These are phyloP conservation scores for Penicillium expansum DNA, from an alignment of 2,329 filamentous ascomycete genomes.

Conservation along the genomic window DNA sequence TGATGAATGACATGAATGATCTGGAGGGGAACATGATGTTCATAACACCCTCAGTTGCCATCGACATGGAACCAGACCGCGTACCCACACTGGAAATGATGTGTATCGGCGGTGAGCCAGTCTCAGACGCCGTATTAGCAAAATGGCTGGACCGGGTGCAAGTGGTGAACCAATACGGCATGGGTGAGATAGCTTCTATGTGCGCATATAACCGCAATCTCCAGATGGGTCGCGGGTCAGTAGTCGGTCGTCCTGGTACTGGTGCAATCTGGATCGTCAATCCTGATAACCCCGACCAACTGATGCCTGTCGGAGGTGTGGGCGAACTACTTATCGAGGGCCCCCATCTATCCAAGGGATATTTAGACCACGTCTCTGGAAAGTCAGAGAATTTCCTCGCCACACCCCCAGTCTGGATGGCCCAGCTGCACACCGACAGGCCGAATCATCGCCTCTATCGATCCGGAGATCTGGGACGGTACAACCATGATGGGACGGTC, in stretches of 20 bases:
- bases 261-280: constrained; percentile 31
- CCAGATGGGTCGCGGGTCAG: constrained; percentile 9
- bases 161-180: constrained; percentile 29
- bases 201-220: constrained; percentile 24
- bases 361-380: constrained; percentile 21
- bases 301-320: constrained; percentile 28
- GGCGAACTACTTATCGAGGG: constrained; percentile 33
- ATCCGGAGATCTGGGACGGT: constrained; percentile 27
- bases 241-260: constrained; percentile 19
- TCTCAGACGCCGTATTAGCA: constrained; percentile 21
- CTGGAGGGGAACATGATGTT: constrained; percentile 26
- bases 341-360: constrained; percentile 26
- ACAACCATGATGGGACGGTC: constrained; percentile 21
- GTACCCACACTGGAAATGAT: constrained; percentile 22
- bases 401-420: constrained; percentile 15
- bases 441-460: constrained; percentile 21
- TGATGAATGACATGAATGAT: constrained; percentile 18
- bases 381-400: constrained; percentile 21
- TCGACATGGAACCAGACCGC: constrained; percentile 19
- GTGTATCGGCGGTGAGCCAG: constrained; percentile 28
- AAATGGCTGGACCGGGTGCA: constrained; percentile 17
- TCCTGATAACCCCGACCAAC: constrained; percentile 16
- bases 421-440: constrained; percentile 11
- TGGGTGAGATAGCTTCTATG: constrained; percentile 27
- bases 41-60: constrained; percentile 26